A percentile compares a stretch with the other conserved stretches of the same genome.
Evolutionary conservation across 257 asterid genomes (phyloP).

Genomic region (Coffea eugenioides): DNA sequence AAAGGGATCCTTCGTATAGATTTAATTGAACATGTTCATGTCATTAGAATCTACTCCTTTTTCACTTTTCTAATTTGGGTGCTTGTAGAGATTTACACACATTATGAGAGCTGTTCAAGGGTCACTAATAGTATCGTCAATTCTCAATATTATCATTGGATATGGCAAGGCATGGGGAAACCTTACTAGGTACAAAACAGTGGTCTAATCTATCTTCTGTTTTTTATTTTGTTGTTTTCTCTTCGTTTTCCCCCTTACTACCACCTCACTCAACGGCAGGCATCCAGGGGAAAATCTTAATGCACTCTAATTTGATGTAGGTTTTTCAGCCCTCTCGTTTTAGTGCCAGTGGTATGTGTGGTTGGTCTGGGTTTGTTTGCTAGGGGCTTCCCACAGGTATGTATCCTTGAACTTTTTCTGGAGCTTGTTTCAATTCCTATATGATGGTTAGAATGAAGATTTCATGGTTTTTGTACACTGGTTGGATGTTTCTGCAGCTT

Average conservation of each 20-base stretch:
- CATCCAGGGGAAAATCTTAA: background rate
- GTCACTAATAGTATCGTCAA: conserved; percentile 82
- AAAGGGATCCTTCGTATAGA: background rate
- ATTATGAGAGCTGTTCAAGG: conserved; percentile 95
- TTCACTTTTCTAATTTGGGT: conserved; percentile 25
- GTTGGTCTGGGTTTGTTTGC: conserved; percentile 87
- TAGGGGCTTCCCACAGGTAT: conserved; percentile 88
- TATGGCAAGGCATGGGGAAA: conserved; percentile 81
- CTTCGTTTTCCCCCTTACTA: background rate
- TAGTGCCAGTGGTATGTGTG: conserved; percentile 81
- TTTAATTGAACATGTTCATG: background rate
- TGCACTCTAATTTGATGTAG: conserved; percentile 35
- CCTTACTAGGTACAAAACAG: conserved; percentile 57
- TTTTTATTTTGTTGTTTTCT: background rate
- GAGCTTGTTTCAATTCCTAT: conserved; percentile 7
- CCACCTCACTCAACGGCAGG: background rate
- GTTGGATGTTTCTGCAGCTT: conserved; percentile 50
- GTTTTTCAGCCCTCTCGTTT: conserved; percentile 66
- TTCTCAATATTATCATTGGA: conserved; percentile 76
- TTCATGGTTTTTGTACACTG: conserved; percentile 17
- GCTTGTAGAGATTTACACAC: conserved; percentile 79
- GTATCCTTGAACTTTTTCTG: background rate
- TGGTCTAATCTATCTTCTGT: background rate
- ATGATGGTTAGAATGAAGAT: conserved; percentile 6
- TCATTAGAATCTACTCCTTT: background rate